A percentile compares a stretch with the other conserved stretches of the same genome.
Evolutionary conservation across 2,329 filamentous ascomycete genomes (phyloP).

Genomic region (Canariomyces notabilis): DNA sequence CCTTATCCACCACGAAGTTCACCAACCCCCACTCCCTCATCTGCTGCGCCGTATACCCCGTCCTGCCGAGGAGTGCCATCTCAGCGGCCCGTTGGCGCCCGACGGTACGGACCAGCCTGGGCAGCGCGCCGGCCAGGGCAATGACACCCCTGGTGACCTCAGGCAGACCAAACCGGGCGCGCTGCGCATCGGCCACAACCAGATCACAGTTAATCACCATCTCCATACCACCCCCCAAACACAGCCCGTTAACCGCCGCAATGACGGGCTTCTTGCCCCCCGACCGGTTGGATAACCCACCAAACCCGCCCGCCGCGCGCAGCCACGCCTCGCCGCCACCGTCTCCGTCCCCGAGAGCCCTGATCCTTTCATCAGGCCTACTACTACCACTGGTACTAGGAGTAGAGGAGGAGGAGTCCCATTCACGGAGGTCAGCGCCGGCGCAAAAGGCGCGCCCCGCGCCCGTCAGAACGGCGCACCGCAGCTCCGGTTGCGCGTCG

Average conservation of each 20-base stretch:
- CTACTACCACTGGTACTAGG: neutral
- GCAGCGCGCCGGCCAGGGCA: constrained; percentile 65
- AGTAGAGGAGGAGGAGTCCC: constrained; percentile 42
- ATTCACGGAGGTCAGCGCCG: constrained; percentile 64
- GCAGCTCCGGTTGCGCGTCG: constrained; percentile 56
- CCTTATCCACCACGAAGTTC: constrained; percentile 55
- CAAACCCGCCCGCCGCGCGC: constrained; percentile 49
- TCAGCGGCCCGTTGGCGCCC: constrained; percentile 66
- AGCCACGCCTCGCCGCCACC: constrained; percentile 26
- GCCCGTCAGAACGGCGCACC: constrained; percentile 60
- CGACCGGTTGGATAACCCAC: constrained; percentile 58
- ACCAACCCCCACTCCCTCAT: constrained; percentile 63
- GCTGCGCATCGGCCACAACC: constrained; percentile 51
- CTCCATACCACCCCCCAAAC: constrained; percentile 72
- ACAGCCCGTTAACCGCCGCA: constrained; percentile 70
- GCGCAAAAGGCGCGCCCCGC: constrained; percentile 61
- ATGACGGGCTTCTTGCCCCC: constrained; percentile 74
- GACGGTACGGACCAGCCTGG: constrained; percentile 60
- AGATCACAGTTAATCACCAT: constrained; percentile 71
- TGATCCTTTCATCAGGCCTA: too few species aligned
- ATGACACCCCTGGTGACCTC: constrained; percentile 68
- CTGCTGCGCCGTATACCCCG: constrained; percentile 50
- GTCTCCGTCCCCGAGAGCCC: neutral
- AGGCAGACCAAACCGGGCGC: constrained; percentile 62
- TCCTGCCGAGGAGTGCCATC: constrained; percentile 62